Percentiles rank a stretch among this genome's conserved stretches.
These are phyloP conservation scores for Sechiopsis laciniata DNA, from an alignment of 306 rosid genomes.

Conservation along the genomic window DNA sequence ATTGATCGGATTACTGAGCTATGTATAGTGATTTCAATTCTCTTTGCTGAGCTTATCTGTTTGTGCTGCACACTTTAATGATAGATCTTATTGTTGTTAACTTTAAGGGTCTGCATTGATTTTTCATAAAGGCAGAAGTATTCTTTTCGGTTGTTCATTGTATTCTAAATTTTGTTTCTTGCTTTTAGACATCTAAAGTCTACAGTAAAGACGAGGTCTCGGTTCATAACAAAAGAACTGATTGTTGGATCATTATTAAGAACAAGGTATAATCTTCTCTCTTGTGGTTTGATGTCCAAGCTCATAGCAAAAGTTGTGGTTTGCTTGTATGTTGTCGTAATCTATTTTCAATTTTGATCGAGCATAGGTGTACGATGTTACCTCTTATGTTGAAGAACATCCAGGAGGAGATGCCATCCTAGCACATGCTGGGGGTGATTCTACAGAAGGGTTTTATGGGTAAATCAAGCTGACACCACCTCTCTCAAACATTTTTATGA, in stretches of 20 bases:
- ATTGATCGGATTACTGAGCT: not conserved
- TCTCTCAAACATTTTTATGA: conserved; percentile 7
- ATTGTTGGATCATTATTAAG: conserved; percentile 94
- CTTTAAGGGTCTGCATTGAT: not conserved
- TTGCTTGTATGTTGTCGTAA: conserved; percentile 7
- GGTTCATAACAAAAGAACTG: conserved; percentile 69
- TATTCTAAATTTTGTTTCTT: conserved; percentile 24
- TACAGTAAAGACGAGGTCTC: conserved; percentile 56
- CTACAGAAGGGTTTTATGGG: conserved; percentile 83
- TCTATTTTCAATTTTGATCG: not conserved
- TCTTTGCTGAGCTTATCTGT: not conserved
- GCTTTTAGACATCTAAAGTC: conserved; percentile 46
- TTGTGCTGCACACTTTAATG: not conserved
- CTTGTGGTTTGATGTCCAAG: conserved; percentile 16
- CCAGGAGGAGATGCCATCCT: conserved; percentile 98
- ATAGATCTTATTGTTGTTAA: not conserved
- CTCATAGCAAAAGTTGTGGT: conserved; percentile 5
- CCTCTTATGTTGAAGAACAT: conserved; percentile 91
- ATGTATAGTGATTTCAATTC: not conserved
- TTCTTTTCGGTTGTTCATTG: not conserved
- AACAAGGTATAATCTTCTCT: conserved; percentile 45
- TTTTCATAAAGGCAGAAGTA: not conserved
- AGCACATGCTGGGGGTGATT: conserved; percentile 81
- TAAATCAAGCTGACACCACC: conserved; percentile 23
- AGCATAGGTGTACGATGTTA: conserved; percentile 73